A percentile compares a stretch with the other conserved stretches of the same genome.
These are phyloP conservation scores for Dictyophora rubrovolvata DNA, from an alignment of 768 basidiomycete species.

Conservation along the genomic window DNA sequence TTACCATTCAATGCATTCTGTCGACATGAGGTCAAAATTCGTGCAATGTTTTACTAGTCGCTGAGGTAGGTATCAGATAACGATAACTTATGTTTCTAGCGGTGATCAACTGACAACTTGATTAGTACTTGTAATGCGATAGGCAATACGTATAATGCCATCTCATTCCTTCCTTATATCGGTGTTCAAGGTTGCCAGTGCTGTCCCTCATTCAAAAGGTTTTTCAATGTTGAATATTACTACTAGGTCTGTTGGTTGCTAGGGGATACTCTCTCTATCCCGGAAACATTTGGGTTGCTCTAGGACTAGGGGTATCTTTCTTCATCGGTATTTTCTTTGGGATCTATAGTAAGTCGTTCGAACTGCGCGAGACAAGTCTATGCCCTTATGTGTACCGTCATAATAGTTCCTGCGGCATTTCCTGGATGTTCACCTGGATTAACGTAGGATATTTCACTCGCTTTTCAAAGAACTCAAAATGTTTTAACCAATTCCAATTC, in stretches of 20 bases:
- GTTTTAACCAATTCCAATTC: neutral
- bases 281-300: neutral
- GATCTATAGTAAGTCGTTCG: neutral
- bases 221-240: neutral
- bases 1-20: neutral
- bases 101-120: neutral
- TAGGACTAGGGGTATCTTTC: neutral
- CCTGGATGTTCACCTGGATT: neutral
- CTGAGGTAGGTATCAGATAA: neutral
- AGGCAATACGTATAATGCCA: neutral
- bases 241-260: neutral
- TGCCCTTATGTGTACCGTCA: neutral
- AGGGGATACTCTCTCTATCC: neutral
- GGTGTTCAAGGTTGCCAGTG: neutral
- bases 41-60: neutral
- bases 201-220: neutral
- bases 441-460: neutral
- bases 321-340: neutral
- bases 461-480: neutral
- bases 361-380: too few species aligned
- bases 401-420: neutral
- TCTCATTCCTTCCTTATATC: neutral
- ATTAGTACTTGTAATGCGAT: neutral
- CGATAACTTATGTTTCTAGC: neutral
- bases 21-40: neutral